These are phyloP conservation scores for Cystobasidium tubakii DNA, from an alignment of 768 basidiomycete genomes.

Conservation along the genomic window DNA sequence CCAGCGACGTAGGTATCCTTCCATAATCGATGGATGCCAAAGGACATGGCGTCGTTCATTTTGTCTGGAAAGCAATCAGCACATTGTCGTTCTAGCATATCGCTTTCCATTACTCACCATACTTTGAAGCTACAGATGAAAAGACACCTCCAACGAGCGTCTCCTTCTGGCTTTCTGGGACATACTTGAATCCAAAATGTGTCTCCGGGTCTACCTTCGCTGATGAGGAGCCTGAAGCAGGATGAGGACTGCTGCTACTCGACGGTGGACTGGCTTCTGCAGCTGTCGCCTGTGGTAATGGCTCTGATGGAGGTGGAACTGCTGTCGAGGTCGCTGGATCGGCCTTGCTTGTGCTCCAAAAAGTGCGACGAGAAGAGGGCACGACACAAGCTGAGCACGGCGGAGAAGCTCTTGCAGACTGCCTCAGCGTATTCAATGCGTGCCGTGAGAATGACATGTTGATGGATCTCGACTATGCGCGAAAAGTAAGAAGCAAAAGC, in stretches of 20 bases:
- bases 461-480: not conserved
- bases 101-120: constrained; percentile 49
- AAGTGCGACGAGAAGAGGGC: not conserved
- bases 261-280: not conserved
- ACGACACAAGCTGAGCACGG: not conserved
- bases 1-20: constrained; percentile 67
- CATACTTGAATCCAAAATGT: constrained; percentile 88
- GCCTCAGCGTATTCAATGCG: not conserved
- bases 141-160: constrained; percentile 85
- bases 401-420: not conserved
- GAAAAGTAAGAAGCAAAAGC: not conserved
- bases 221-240: not conserved
- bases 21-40: constrained; percentile 94
- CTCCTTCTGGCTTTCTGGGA: constrained; percentile 82
- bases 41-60: constrained; percentile 98
- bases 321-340: not conserved
- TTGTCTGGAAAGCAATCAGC: constrained; percentile 55
- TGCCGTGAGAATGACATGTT: not conserved
- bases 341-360: constrained; percentile 3
- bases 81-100: too few relatives aligned
- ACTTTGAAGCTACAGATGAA: constrained; percentile 86
- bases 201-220: constrained; percentile 48
- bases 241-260: not conserved
- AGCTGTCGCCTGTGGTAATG: not conserved
- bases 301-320: not conserved